These are phyloP conservation scores for Penicillium ochrochloron DNA, from an alignment of 495 filamentous ascomycete genomes.

Conservation along the genomic window DNA sequence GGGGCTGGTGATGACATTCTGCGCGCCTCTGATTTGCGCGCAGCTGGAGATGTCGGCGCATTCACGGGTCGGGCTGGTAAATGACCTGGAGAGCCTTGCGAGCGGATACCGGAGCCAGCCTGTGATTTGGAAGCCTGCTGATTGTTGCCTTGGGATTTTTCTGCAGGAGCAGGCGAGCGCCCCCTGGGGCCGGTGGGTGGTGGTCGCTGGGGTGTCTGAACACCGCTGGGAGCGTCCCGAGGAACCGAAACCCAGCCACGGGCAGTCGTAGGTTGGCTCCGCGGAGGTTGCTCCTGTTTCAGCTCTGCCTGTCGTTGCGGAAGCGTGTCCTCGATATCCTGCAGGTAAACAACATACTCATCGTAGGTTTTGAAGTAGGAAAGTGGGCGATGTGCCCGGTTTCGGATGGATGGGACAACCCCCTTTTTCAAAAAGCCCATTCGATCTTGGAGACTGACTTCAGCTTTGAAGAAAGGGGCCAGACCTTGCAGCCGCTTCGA, in stretches of 20 bases:
- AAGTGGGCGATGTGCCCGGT: not conserved
- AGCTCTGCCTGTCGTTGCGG: slow-evolving; percentile 1
- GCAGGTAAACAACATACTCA: slow-evolving; percentile 6
- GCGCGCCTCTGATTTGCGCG: not conserved
- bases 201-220: not conserved
- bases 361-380: not conserved
- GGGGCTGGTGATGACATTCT: not conserved
- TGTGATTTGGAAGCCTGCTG: not conserved
- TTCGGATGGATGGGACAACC: not conserved
- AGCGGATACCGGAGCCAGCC: not conserved
- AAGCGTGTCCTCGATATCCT: slow-evolving; percentile 8
- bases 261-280: not conserved
- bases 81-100: not conserved
- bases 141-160: not conserved
- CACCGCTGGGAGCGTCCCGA: not conserved
- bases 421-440: slow-evolving; percentile 4
- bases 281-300: not conserved
- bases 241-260: not conserved
- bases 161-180: not conserved
- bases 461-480: not conserved
- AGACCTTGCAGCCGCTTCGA: not conserved
- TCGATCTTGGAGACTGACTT: not conserved
- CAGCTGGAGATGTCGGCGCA: not conserved
- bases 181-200: not conserved
- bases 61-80: not conserved